Evolutionary conservation across 148 eudicot genomes (phyloP).

Genomic region (Rhododendron ovatum): DNA sequence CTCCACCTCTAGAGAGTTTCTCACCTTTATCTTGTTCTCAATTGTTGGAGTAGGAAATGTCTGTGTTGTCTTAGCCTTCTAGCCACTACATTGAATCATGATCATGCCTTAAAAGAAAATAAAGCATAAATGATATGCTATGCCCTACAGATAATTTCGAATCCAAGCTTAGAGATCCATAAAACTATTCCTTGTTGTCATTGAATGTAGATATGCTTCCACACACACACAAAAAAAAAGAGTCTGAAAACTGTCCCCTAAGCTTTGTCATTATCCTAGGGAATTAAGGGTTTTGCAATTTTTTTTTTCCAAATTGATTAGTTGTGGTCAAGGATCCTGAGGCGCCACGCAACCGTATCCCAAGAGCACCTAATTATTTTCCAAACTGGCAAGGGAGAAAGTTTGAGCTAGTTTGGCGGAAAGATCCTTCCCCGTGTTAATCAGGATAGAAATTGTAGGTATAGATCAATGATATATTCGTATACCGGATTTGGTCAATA

Average conservation of each 20-base stretch:
- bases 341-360: too few species aligned
- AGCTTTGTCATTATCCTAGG: too few species aligned
- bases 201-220: background rate
- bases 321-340: too few species aligned
- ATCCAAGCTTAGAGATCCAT: background rate
- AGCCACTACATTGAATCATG: background rate
- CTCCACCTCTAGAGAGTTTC: background rate
- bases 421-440: too few species aligned
- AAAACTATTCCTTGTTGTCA: background rate
- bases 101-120: background rate
- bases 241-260: background rate
- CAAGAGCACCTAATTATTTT: too few species aligned
- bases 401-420: too few species aligned
- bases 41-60: background rate
- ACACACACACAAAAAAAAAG: background rate
- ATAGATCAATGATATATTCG: too few species aligned
- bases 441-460: too few species aligned
- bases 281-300: too few species aligned
- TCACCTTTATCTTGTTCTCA: background rate
- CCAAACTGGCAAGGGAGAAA: too few species aligned
- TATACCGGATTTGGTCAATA: too few species aligned
- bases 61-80: background rate
- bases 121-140: background rate
- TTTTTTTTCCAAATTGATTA: too few species aligned
- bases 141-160: background rate